phyloP scores from a whole-genome alignment of 2,329 filamentous ascomycete species.

The Sporothrix euskadiensis region DNA sequence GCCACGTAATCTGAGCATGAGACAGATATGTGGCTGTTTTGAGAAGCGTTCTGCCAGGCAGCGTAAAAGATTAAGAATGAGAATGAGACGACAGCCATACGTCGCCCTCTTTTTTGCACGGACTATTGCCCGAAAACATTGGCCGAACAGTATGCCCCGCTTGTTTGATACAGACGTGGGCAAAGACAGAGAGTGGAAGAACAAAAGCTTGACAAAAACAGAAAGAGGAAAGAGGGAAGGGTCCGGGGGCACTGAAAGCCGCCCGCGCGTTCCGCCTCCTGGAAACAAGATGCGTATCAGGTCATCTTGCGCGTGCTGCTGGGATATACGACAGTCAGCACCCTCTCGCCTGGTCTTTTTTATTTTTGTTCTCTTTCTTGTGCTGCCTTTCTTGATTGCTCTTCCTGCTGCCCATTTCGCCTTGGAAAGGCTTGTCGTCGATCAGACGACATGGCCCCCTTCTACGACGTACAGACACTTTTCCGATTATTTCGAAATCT shows the following conservation, averaged over 20 bases:
- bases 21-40: slow-evolving; percentile 2
- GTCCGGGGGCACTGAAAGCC: slow-evolving; percentile 21
- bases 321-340: neutral
- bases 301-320: neutral
- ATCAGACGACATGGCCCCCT: slow-evolving; percentile 27
- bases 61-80: neutral
- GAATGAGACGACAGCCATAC: neutral
- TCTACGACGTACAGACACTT: neutral
- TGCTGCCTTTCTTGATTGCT: neutral
- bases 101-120: neutral
- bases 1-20: neutral
- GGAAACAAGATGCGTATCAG: slow-evolving; percentile 27
- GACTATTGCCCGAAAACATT: neutral
- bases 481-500: neutral
- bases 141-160: neutral
- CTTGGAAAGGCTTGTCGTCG: slow-evolving; percentile 28
- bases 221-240: neutral
- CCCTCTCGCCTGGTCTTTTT: neutral
- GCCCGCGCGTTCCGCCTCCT: slow-evolving; percentile 22
- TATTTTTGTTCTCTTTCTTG: neutral
- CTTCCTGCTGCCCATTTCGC: neutral
- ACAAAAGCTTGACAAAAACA: slow-evolving; percentile 9
- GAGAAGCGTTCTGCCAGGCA: neutral
- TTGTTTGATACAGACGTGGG: neutral
- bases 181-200: neutral